Evolutionary conservation across 345 rosid genomes (phyloP), one percentile per base, ranked within the genome.

Genomic region (Eucalyptus cladocalyx): DNA sequence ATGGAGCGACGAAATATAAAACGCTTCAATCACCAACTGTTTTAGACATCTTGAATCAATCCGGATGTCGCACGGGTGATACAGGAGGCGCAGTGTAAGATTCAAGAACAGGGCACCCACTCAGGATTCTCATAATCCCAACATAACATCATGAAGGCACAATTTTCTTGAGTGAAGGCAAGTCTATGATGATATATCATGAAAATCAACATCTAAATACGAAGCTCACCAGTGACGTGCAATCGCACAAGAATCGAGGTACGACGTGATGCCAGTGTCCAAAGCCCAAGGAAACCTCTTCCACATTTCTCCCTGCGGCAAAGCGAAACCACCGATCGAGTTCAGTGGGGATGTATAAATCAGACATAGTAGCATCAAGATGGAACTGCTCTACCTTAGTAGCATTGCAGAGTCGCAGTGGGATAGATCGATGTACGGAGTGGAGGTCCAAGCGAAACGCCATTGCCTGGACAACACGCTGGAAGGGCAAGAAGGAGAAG

Each of bases 261-360:
- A 24, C 6, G 6, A 26, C 13, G 30, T 26, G n/a, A 24, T 50
- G 6, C 53, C 65, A 58, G n/a, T 11, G 65, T 58, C n/a, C 14
- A 26, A 58, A 58, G n/a, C 3, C 65, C 65, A 58, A 24, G 3
- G 65, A 58, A 58, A 14, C 65, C 14, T 58, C 65, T 58, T 58
- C 30, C 65, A 58, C n/a, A 1, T 58, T 24, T 4, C n/a, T 6
- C 30, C 3, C 65, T 0, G 6, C 7, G 4, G n/a, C n/a, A 26
- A 58, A 26, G 65, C n/a, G 4, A 26, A 58, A 58, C 30, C 65
- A 58, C n/a, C 65, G n/a, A 6, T 26, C 28, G 28, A 54, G 60
- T 9, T 53, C 72, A 62, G 17, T 13, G 32, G 34, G 7, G 69
- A 62, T 12, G 69, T 6, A 5, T 3, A 62, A 62, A 30, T 30